Evolutionary conservation across 2,329 filamentous ascomycete species (phyloP), one percentile per base, ranked within the genome.

Genomic region (Hawksworthiomyces lignivorus): DNA sequence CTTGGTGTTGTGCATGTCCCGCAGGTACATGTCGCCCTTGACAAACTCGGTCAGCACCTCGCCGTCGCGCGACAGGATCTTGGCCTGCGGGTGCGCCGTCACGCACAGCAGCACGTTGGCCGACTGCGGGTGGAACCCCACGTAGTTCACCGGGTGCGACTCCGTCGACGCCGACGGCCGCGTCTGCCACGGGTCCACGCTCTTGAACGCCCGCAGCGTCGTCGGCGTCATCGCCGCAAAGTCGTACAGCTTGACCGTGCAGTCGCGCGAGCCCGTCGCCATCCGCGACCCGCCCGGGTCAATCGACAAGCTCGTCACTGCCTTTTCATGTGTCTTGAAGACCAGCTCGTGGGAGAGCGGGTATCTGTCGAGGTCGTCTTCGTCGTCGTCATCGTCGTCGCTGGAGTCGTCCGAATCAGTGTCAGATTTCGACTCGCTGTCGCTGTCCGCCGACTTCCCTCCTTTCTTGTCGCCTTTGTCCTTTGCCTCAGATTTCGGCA

Each of bases 11-110:
- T 96, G 79, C 84, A 97, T 94, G 60, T 98, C 92, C 41, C 90
- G 77, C 51, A 98, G 67, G 56, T 98, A 98, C 89, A 97, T 97
- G 59, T 98, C 92, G 34, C 92, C 92, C 64, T 98, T 98, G 52
- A 88, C 83, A 51, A 95, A 97, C 56, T 96, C 88, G 1, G 83
- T 82, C 36, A 94, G 54, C 7, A 84, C 73, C 33, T 94, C 87
- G 29, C 92, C 92, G 65, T 98, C 90, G 55, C 92, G 80, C 53
- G 79, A 86, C 60, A 97, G 73, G 19, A 98, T 80, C 60, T 88
- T 89, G 11, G 90, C 87, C 60, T 97, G 90, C 2, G 90, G 82
- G 30, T 90, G 86, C 7, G 90, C 88, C 7, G 88, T 84, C 33
- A 97, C 72, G 52, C 92, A 94, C 26, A 98, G 76, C 46, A 98